Percentiles rank a stretch among this genome's conserved stretches.
phyloP scores from a whole-genome alignment of 2,329 filamentous ascomycete species.

The Botrytis medusae region DNA sequence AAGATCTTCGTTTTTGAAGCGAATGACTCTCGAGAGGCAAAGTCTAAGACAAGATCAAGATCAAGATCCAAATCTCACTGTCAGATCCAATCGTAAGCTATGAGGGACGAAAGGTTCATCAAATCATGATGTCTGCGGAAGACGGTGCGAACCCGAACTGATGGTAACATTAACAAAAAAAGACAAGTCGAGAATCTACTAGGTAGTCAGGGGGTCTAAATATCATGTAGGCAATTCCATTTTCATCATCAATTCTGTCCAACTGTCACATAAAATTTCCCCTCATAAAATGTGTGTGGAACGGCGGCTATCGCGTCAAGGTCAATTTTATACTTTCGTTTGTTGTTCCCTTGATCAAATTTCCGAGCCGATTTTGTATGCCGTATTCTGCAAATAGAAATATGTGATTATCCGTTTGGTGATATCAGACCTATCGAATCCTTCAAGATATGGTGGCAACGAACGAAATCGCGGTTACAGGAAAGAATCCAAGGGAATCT shows the following conservation, averaged over 20 bases:
- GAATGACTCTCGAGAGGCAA: neutral
- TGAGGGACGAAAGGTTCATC: neutral
- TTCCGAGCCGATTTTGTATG: conserved; percentile 7
- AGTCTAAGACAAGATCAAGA: neutral
- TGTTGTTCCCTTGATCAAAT: conserved; percentile 1
- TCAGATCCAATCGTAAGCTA: neutral
- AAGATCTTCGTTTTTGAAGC: neutral
- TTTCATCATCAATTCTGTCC: conserved; percentile 6
- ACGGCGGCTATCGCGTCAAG: conserved; percentile 19
- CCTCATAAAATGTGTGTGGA: neutral
- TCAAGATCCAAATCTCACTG: neutral
- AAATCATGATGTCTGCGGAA: conserved; percentile 1
- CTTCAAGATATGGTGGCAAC: neutral
- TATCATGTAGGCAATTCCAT: conserved; percentile 12
- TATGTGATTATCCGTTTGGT: conserved; percentile 9
- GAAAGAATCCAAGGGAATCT: neutral
- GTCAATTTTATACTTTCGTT: neutral
- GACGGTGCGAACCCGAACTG: conserved; percentile 7
- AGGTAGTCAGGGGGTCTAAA: conserved; percentile 5
- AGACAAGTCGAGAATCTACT: neutral
- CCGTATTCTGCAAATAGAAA: conserved; percentile 11
- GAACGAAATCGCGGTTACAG: neutral
- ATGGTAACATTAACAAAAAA: conserved; percentile 8
- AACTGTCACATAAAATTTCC: conserved; percentile 10
- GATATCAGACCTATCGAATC: conserved; percentile 5